These are phyloP conservation scores for Saccharomyces jurei DNA, from an alignment of 805 yeast species.

Conservation along the genomic window DNA sequence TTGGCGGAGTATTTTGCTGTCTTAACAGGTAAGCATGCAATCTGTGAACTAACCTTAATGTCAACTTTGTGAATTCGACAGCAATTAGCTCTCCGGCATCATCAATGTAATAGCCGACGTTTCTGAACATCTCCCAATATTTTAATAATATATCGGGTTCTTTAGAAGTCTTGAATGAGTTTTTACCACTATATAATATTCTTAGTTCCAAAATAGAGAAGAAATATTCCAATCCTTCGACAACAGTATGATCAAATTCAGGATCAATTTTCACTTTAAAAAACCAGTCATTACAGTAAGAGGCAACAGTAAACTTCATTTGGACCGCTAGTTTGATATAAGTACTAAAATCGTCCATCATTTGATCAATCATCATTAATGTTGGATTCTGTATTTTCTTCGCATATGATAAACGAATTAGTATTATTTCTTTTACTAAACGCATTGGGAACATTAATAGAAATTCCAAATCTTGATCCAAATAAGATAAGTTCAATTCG, in stretches of 20 bases:
- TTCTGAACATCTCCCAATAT: constrained; percentile 71
- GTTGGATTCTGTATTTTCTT: constrained; percentile 75
- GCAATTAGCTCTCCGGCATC: constrained; percentile 82
- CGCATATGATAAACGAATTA: constrained; percentile 68
- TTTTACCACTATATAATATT: constrained; percentile 64
- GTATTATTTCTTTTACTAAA: constrained; percentile 70
- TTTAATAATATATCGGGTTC: constrained; percentile 85
- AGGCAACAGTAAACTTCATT: constrained; percentile 58
- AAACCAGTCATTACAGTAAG: constrained; percentile 60
- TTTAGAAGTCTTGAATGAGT: constrained; percentile 72
- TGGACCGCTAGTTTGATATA: constrained; percentile 70
- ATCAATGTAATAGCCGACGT: constrained; percentile 69
- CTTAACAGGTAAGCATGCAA: constrained; percentile 61
- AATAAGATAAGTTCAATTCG: constrained; percentile 68
- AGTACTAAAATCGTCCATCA: constrained; percentile 74
- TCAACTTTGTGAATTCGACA: constrained; percentile 58
- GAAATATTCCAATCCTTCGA: constrained; percentile 69
- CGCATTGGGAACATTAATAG: constrained; percentile 73
- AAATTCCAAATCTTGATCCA: constrained; percentile 54
- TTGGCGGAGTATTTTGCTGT: constrained; percentile 59
- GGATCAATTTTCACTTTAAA: constrained; percentile 56
- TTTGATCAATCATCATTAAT: constrained; percentile 92
- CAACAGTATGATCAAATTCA: constrained; percentile 55
- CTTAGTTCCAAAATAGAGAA: constrained; percentile 70
- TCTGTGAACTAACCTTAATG: constrained; percentile 60